Base-by-base conservation (phyloP, 2,329 filamentous ascomycete genomes). In the Thelonectria olida region DNA sequence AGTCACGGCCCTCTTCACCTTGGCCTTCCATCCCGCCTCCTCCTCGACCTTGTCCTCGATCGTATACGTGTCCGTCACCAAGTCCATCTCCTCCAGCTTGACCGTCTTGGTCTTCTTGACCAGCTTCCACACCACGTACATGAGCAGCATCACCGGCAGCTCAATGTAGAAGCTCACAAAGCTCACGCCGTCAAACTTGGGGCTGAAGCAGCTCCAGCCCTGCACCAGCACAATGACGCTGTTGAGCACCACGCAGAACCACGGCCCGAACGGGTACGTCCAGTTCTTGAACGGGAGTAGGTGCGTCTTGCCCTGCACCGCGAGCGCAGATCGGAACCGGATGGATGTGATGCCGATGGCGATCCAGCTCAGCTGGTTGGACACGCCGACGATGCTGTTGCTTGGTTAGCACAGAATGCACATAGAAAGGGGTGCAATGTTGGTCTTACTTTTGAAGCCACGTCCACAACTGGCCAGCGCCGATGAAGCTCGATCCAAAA, bases 51-150 rank as follows among this genome's bases (percentile, higher is more conserved):
- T 67, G 17, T 70, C 71, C 7, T 75, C 71, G 75, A 87, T 83
- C 13, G 84, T 71, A 2, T 86, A 84, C 9, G 91, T 76, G 64
- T 90, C 89, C 22, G 85, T 84, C 36, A 82, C 76, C 17, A 92
- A 75, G 73, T 93, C 90, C 23, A 89, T 85, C 48, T 91, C 85
- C 1, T 84, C 78, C 0, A 87, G 77, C 41, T 77, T 80, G 28
- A 84, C 76, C 59, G 84, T 81, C 63, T 82, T 87, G 0, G 90
- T 92, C 72, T 81, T 84, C 75, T 92, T 89, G 62, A 88, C 58
- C 1, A 92, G 23, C 75, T 95, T 96, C 89, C 91, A 95, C 6
- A 81, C 87, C 1, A 89, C 44, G 70, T 85, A 94, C 31, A 95
- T 80, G 8, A 89, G 67, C 15, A 85, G 64, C 81, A 90, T 87